Base-by-base conservation (phyloP, 768 basidiomycete genomes). In the Tephrocybe rancida region DNA sequence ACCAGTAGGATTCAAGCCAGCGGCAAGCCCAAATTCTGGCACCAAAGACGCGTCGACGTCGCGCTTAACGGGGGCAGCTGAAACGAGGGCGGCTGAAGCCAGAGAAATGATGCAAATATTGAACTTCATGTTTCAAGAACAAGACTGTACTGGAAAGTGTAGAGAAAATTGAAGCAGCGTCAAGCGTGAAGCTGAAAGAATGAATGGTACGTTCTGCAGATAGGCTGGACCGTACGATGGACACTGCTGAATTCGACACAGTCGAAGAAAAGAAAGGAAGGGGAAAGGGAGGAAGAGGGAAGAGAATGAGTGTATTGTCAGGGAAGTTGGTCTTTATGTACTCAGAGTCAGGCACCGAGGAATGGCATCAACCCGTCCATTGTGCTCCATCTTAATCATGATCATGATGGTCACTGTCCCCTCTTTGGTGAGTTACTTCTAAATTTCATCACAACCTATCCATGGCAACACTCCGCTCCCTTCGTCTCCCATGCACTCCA, bases 1-100 rank as follows among this genome's bases (percentile, higher is more conserved):
- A 61, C 84, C 85, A 26, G 82, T 82, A 11, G 87, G 86, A 62
- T 87, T 87, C 7, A 79, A 37, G 14, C 83, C 84, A 2, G 85
- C 58, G 38, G 64, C 49, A 58, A 78, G 73, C n/a, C 84, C 87
- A 45, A 88, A 83, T 19, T 80, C 65, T 4, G 87, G 87, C 21
- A 86, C 80, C 14, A 86, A 75, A 30, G 71, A 49, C 6, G 67
- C 65, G 54, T 73, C 67, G 21, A 73, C 67, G 50, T 70, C 75
- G 44, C 82, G 75, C 61, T 70, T 72, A 19, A 73, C 54, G 22
- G 80, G 80, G 3, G 64, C 63, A 21, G 77, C 74, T 46, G 67
- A 69, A 30, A 68, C 62, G 43, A 73, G 57, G 51, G 70, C 59
- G 50, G 68, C 56, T 30, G 70, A 66, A 52, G 70, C 64, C 37